These are phyloP conservation scores for Hymenoscyphus albidus DNA, from an alignment of 2,329 filamentous ascomycete species.

Conservation along the genomic window DNA sequence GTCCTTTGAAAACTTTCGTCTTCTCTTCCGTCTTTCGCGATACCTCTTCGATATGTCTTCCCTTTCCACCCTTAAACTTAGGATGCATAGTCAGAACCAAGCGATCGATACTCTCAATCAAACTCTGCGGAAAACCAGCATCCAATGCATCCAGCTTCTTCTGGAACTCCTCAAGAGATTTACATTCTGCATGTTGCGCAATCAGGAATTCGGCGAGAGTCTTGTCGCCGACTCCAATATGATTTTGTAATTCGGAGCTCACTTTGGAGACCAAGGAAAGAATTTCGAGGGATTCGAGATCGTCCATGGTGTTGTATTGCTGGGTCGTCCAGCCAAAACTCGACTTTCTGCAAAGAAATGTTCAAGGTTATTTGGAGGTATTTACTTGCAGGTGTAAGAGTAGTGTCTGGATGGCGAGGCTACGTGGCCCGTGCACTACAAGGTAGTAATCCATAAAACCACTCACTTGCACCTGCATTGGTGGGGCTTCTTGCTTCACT, in stretches of 20 bases:
- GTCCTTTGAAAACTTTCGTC: slow-evolving; percentile 82
- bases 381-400: no score
- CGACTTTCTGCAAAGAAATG: background rate
- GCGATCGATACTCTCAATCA: slow-evolving; percentile 89
- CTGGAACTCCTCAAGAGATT: slow-evolving; percentile 69
- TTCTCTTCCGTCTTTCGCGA: slow-evolving; percentile 60
- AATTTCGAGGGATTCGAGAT: slow-evolving; percentile 85
- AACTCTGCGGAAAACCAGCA: slow-evolving; percentile 76
- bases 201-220: slow-evolving; percentile 96
- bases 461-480: no score
- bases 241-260: slow-evolving; percentile 89
- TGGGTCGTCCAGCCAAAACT: background rate
- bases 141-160: slow-evolving; percentile 69
- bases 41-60: slow-evolving; percentile 39
- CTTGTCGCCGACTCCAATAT: slow-evolving; percentile 87
- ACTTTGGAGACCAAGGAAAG: slow-evolving; percentile 94
- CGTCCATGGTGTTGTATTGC: slow-evolving; percentile 39
- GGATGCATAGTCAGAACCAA: slow-evolving; percentile 88
- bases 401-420: background rate
- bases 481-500: no score
- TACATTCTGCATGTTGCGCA: slow-evolving; percentile 76
- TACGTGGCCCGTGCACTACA: background rate
- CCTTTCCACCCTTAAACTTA: slow-evolving; percentile 65
- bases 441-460: background rate
- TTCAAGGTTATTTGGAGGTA: background rate